Base-by-base conservation (phyloP, 345 rosid species). In the Eutrema heterophyllum region DNA sequence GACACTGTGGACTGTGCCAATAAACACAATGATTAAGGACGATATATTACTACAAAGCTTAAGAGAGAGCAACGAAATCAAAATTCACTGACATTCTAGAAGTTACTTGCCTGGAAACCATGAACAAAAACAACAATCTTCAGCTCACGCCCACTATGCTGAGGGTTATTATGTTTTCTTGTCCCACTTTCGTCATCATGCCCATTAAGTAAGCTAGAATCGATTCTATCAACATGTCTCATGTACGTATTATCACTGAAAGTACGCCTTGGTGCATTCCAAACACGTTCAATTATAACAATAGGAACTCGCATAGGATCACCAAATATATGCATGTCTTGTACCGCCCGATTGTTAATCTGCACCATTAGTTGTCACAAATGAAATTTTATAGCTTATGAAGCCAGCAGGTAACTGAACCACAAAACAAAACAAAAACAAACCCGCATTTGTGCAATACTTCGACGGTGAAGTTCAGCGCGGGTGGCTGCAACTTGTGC, bases 391-490 rank as follows among this genome's bases (percentile, higher is more conserved):
- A 50, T 41, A 49, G 9, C 48, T 59, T 39, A 33, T 8, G 33
- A 60, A 51, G 46, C 62, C 35, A 60, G 50, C 33, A 64, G 3
- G 55, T 38, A 71, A 49, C 36, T 45, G 24, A 50, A 64, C n/a
- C 56, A 80, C 21, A 2, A 5, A 49, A 29, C 11, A 12, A 46
- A 36, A 33, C 59, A 40, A 44, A 13, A 52, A 66, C 88, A 80
- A 64, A 92, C 99, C 92, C 85, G 86, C 99, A 96, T 96, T 71
- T 92, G 99, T 64, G 93, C 94, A 83, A 96, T 89, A 79, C 99
- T 90, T 71, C 92, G 93, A 58, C 98, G 90, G 73, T 96, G 98
- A 78, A 92, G 92, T 77, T 96, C 99, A 66, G 98, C 99, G 13
- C 96, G 96, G 76, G 85, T 87, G 49, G 87, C 87, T 83, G 98